These are phyloP conservation scores for Tulasnella sp. DNA, from an alignment of 768 basidiomycete genomes.

Conservation along the genomic window DNA sequence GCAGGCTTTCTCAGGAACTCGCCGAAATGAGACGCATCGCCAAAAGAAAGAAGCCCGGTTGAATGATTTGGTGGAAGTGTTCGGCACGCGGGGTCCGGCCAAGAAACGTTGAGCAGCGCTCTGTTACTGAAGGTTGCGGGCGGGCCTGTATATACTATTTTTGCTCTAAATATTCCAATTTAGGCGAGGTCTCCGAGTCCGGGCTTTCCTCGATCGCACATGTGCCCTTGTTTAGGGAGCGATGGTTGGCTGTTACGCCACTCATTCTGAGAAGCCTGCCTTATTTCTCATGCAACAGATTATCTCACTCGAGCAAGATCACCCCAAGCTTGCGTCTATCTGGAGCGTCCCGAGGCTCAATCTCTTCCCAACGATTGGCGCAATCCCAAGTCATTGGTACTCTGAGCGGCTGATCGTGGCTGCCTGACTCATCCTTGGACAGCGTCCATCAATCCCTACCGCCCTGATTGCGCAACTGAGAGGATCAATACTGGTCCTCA, in stretches of 20 bases:
- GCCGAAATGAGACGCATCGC: slow-evolving; percentile 65
- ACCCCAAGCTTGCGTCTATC: neutral
- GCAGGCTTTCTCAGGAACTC: slow-evolving; percentile 83
- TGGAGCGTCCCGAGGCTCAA: slow-evolving; percentile 2
- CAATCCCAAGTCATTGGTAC: neutral
- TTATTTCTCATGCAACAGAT: neutral
- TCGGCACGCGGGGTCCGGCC: neutral
- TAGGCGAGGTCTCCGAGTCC: neutral
- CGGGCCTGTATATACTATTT: neutral
- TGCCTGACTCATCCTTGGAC: neutral
- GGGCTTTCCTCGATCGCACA: neutral
- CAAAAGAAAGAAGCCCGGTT: slow-evolving; percentile 76
- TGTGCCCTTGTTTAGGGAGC: neutral
- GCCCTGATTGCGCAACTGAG: neutral
- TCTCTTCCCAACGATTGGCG: neutral
- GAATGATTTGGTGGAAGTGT: slow-evolving; percentile 50
- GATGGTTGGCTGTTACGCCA: neutral
- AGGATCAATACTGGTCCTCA: neutral
- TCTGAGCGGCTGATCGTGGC: neutral
- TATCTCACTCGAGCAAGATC: slow-evolving; percentile 5
- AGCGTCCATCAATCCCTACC: neutral
- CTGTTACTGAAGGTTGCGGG: neutral
- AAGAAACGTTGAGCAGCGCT: neutral
- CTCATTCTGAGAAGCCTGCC: slow-evolving; percentile 7
- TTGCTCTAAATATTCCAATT: neutral